Conservation (phyloP, 2,329 filamentous ascomycete genomes). For the Phialophora tarda region DNA sequence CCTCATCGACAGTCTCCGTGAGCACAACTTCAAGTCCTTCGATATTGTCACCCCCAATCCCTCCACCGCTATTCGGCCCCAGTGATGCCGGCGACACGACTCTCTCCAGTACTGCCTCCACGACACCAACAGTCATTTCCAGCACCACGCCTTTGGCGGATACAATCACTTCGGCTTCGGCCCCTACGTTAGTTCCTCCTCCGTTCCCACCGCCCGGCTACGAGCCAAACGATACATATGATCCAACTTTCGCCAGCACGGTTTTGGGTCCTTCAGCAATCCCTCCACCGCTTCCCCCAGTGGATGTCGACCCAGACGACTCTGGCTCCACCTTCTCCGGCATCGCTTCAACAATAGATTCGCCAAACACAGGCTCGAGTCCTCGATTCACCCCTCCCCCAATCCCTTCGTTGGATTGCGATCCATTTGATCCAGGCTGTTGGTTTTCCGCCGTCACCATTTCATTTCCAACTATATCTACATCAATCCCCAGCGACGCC, state of each 20-base stretch:
- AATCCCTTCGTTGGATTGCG: not conserved
- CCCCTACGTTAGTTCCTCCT: not conserved
- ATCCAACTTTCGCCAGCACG: not conserved
- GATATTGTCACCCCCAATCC: not conserved
- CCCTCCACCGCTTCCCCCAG: not conserved
- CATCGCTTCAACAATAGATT: not conserved
- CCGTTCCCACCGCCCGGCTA: not conserved
- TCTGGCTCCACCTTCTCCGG: not conserved
- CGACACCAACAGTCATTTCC: not conserved
- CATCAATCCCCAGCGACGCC: not conserved
- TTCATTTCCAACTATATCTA: not conserved
- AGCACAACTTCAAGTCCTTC: not conserved
- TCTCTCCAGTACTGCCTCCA: not conserved
- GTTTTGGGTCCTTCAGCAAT: not conserved
- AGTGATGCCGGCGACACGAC: not conserved
- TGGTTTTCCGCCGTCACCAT: not conserved
- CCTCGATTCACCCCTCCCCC: constrained; percentile 5
- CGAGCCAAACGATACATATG: not conserved
- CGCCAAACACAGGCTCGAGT: not conserved
- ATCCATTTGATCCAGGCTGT: not conserved
- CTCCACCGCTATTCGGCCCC: not conserved
- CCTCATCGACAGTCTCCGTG: not conserved
- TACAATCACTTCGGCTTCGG: not conserved
- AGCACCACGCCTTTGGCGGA: not conserved
- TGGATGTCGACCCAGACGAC: not conserved